These are phyloP conservation scores for Candida jianshihensis DNA, from an alignment of 805 yeast species.

Conservation along the genomic window DNA sequence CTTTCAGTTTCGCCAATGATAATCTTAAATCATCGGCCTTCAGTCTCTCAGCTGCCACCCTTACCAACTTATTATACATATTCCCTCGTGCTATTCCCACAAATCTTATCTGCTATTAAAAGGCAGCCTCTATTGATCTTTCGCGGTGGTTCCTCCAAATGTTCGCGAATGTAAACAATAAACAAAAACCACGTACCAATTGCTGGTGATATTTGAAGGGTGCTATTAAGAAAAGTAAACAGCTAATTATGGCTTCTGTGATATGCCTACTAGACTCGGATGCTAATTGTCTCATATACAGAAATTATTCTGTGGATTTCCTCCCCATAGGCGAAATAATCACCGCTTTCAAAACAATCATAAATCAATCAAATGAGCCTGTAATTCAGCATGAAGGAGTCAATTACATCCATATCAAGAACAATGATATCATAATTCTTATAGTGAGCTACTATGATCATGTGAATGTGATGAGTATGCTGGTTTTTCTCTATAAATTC, in stretches of 20 bases:
- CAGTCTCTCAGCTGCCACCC: slow-evolving; percentile 24
- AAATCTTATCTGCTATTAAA: no score
- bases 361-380: slow-evolving; percentile 32
- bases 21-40: slow-evolving; percentile 16
- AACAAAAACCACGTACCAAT: neutral
- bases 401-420: slow-evolving; percentile 47
- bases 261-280: slow-evolving; percentile 62
- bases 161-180: neutral
- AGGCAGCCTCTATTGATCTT: no score
- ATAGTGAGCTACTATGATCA: slow-evolving; percentile 20
- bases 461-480: slow-evolving; percentile 47
- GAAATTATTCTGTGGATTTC: slow-evolving; percentile 70
- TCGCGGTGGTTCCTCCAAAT: no score
- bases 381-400: slow-evolving; percentile 41
- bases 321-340: slow-evolving; percentile 41
- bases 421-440: slow-evolving; percentile 35
- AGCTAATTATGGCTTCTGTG: slow-evolving; percentile 52
- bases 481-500: slow-evolving; percentile 48
- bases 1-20: slow-evolving; percentile 13
- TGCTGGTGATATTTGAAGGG: neutral
- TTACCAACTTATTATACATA: slow-evolving; percentile 34
- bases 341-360: slow-evolving; percentile 53
- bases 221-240: neutral
- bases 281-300: slow-evolving; percentile 58
- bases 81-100: no score